Evolutionary conservation across 257 asterid genomes (phyloP).

Genomic region (Scutellaria minor): DNA sequence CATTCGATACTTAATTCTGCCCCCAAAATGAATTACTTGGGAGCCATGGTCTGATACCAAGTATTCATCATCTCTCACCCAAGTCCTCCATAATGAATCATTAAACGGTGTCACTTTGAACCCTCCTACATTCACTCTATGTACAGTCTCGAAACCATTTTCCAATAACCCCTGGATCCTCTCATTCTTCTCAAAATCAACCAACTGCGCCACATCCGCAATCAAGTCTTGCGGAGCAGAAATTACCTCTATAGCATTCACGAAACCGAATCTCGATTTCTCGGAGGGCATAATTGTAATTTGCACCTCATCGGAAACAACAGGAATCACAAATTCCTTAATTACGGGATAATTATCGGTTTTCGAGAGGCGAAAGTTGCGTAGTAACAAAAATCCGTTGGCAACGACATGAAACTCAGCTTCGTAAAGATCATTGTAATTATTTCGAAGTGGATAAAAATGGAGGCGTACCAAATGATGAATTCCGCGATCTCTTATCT

Average conservation of each 20-base stretch:
- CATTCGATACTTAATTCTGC: constrained; percentile 59
- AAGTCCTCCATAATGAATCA: constrained; percentile 92
- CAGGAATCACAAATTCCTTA: constrained; percentile 74
- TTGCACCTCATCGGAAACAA: constrained; percentile 54
- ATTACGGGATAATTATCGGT: constrained; percentile 36
- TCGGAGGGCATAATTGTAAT: constrained; percentile 58
- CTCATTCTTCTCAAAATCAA: constrained; percentile 53
- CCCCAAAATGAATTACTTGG: constrained; percentile 55
- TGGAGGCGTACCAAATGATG: constrained; percentile 88
- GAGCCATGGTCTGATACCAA: constrained; percentile 43
- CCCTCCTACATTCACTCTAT: constrained; percentile 90
- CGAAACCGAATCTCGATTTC: constrained; percentile 61
- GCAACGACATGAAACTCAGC: constrained; percentile 84
- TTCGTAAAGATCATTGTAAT: constrained; percentile 32
- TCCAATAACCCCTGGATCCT: constrained; percentile 59
- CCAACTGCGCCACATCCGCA: constrained; percentile 65
- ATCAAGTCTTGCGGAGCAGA: constrained; percentile 83
- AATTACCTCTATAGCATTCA: constrained; percentile 85
- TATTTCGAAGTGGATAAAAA: constrained; percentile 45
- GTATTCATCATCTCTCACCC: constrained; percentile 74
- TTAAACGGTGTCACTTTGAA: constrained; percentile 89
- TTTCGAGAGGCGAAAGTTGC: constrained; percentile 49
- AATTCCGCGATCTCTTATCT: constrained; percentile 54
- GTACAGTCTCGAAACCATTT: constrained; percentile 75
- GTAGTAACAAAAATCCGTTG: constrained; percentile 66